Base-by-base conservation (phyloP, 75 land plant species). In the Cunninghamia lanceolata region DNA sequence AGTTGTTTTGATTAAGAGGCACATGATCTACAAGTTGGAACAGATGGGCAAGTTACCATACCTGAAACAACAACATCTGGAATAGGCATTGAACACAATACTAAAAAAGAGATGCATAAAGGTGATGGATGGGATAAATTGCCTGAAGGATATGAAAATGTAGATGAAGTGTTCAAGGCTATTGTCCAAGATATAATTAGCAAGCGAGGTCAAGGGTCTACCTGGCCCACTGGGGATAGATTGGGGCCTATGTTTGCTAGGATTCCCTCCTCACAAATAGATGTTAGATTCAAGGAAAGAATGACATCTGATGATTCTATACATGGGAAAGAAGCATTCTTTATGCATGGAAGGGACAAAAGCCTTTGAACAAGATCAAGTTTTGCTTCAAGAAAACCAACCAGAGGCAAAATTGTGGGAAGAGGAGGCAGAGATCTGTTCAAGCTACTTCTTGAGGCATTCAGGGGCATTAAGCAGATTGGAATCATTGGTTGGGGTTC, bases 71-170 rank as follows among this genome's bases (percentile, higher is more conserved):
- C 35, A 42, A 71, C 3, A 19, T n/a, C 74, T 21, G 74, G 32
- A 39, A 21, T 8, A 19, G 76, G 43, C 13, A 8, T 1, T 34
- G n/a, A 56, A 56, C 76, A 63, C 0, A 19, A 6, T 54, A 21
- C 25, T 25, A 42, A 56, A 19, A 84, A 56, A 66, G 45, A 14
- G 11, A 68, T 36, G 35, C 45, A 25, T 63, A 56, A 25, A 56
- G n/a, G 2, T 38, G 74, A 56, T 36, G 52, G 91, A 45, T 90
- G 93, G 96, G 96, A 96, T 86, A 91, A 91, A 84, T 54, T 91
- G 78, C 92, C 92, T 68, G 94, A 91, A 82, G 89, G 89, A 84
- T 85, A 70, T 86, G 85, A 89, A 34, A 90, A 40, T 68, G 84
- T 85, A 32, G 87, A 83, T 42, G 89, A 91, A n/a, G n/a, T n/a